Conservation (phyloP, 2,329 filamentous ascomycete genomes). For the Fusarium annulatum region DNA sequence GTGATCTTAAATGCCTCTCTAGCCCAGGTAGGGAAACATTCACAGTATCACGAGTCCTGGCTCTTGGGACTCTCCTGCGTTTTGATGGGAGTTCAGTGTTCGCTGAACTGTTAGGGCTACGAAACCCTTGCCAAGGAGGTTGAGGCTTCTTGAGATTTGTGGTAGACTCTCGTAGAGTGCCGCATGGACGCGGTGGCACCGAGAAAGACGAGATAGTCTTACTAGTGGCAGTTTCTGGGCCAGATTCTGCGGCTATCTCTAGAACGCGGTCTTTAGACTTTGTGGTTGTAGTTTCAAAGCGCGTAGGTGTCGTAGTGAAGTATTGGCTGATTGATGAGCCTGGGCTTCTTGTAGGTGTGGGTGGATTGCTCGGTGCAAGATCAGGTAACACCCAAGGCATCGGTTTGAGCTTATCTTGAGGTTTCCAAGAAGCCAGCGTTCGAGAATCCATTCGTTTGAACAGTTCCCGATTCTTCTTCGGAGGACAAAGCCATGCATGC, state of each 20-base stretch:
- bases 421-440: conserved; percentile 44
- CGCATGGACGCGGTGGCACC: background rate
- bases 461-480: conserved; percentile 46
- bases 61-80: conserved; percentile 22
- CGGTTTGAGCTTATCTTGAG: conserved; percentile 45
- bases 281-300: background rate
- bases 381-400: conserved; percentile 50
- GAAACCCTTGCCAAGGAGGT: conserved; percentile 27
- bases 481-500: conserved; percentile 52
- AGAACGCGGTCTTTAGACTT: background rate
- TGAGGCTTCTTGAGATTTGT: background rate
- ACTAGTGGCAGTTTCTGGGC: background rate
- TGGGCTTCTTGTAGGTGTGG: background rate
- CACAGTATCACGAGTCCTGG: conserved; percentile 28
- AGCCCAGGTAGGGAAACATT: conserved; percentile 42
- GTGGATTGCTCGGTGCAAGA: conserved; percentile 26
- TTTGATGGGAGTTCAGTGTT: conserved; percentile 3
- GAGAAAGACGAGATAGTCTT: background rate
- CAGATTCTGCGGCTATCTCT: background rate
- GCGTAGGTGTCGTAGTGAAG: conserved; percentile 20
- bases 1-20: conserved; percentile 36
- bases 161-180: background rate
- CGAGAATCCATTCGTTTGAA: conserved; percentile 49
- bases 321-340: conserved; percentile 33
- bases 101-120: conserved; percentile 5